Conservation (phyloP, 805 yeast species). For the Yarrowia phangngaensis region DNA sequence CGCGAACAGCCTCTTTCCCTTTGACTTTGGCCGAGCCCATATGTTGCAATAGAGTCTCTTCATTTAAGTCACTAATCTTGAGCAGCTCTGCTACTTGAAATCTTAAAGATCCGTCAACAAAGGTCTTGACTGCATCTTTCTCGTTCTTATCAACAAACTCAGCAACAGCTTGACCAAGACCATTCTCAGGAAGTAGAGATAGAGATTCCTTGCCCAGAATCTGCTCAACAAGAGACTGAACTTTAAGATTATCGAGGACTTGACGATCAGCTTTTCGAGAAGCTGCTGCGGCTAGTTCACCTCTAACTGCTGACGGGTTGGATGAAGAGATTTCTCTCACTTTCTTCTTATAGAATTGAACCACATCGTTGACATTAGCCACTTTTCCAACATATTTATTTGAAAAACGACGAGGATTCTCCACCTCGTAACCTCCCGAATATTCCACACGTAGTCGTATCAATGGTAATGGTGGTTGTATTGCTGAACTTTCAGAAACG, state of each 20-base stretch:
- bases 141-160: constrained; percentile 80
- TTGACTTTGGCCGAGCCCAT: constrained; percentile 7
- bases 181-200: constrained; percentile 66
- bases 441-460: constrained; percentile 82
- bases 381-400: constrained; percentile 85
- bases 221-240: constrained; percentile 60
- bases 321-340: constrained; percentile 30
- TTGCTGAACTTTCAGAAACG: constrained; percentile 30
- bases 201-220: constrained; percentile 61
- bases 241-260: constrained; percentile 46
- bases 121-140: constrained; percentile 56
- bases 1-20: constrained; percentile 8
- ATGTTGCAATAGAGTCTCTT: constrained; percentile 1
- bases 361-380: constrained; percentile 86
- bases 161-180: constrained; percentile 68
- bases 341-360: constrained; percentile 60
- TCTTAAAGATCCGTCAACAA: constrained; percentile 39
- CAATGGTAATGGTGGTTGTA: constrained; percentile 69
- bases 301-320: background rate
- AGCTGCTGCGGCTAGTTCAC: background rate
- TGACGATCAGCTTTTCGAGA: constrained; percentile 30
- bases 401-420: constrained; percentile 83
- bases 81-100: constrained; percentile 33
- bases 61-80: constrained; percentile 24
- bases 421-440: constrained; percentile 86